These are phyloP conservation scores for Xylaria grammica DNA, from an alignment of 495 filamentous ascomycete species.

Conservation along the genomic window DNA sequence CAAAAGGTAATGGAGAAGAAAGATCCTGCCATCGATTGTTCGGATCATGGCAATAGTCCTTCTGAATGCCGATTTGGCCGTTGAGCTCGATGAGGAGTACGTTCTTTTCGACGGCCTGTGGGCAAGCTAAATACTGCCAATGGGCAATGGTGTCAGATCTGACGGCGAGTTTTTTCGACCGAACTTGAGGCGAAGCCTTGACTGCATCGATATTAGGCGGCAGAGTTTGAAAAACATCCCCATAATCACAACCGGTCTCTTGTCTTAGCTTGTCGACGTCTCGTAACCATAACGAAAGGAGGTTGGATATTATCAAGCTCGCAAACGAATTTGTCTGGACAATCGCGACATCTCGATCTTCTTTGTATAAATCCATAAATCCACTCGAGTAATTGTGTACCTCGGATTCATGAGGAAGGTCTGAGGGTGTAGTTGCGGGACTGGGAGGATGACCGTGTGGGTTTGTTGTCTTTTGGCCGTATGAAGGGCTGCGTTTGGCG, in stretches of 20 bases:
- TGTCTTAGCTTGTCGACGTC: conserved; percentile 58
- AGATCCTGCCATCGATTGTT: conserved; percentile 77
- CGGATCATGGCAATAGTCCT: conserved; percentile 74
- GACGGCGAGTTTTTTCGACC: conserved; percentile 52
- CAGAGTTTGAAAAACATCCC: conserved; percentile 57
- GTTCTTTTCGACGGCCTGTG: conserved; percentile 61
- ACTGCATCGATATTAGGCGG: conserved; percentile 45
- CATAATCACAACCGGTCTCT: conserved; percentile 49
- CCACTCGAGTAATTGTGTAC: conserved; percentile 71
- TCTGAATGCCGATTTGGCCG: conserved; percentile 80
- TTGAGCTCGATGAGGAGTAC: conserved; percentile 84
- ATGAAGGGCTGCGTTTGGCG: conserved; percentile 60
- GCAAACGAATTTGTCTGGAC: conserved; percentile 70
- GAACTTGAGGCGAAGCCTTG: conserved; percentile 41
- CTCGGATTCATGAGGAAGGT: conserved; percentile 58
- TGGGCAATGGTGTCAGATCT: conserved; percentile 50
- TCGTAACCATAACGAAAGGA: conserved; percentile 74
- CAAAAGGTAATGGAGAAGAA: conserved; percentile 80
- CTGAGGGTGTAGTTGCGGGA: conserved; percentile 60
- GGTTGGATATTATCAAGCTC: conserved; percentile 68
- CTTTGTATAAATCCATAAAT: conserved; percentile 73
- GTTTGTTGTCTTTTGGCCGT: conserved; percentile 44
- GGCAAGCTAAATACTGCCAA: conserved; percentile 75
- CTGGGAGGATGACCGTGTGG: conserved; percentile 56
- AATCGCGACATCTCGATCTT: conserved; percentile 59